These are phyloP conservation scores for Pestalotiopsis sp. DNA, from an alignment of 2,329 filamentous ascomycete genomes.

Conservation along the genomic window DNA sequence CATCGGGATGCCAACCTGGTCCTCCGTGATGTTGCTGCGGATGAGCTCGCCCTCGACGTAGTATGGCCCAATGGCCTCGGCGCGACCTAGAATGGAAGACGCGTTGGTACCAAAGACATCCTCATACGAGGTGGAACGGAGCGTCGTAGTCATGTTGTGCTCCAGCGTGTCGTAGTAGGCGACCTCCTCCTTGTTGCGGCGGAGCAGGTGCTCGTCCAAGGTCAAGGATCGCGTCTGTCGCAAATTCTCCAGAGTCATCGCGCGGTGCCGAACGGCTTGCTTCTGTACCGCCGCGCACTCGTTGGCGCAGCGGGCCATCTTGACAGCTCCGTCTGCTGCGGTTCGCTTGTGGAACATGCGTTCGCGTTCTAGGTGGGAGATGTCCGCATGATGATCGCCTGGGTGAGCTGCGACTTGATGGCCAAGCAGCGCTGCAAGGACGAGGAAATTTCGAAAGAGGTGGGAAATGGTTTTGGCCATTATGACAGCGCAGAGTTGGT, in stretches of 20 bases:
- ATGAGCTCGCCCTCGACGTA: conserved; percentile 52
- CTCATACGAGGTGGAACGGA: conserved; percentile 32
- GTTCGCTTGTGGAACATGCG: not conserved
- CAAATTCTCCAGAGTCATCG: not conserved
- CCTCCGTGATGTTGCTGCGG: conserved; percentile 46
- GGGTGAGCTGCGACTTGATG: not conserved
- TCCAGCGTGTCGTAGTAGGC: not conserved
- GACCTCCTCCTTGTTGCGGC: not conserved
- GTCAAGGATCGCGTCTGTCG: not conserved
- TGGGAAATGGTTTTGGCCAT: not conserved
- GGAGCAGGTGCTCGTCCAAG: not conserved
- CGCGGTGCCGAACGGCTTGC: not conserved
- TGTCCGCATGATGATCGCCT: not conserved
- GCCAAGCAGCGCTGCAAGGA: not conserved
- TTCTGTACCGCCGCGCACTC: not conserved
- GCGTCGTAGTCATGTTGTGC: conserved; percentile 30
- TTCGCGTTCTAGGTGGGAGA: not conserved
- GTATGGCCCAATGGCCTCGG: conserved; percentile 55
- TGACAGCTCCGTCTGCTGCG: not conserved
- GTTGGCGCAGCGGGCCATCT: not conserved
- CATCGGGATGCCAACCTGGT: conserved; percentile 47
- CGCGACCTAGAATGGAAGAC: conserved; percentile 49
- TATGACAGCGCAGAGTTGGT: not conserved
- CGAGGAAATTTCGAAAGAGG: not conserved
- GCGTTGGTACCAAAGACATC: conserved; percentile 35